Evolutionary conservation across 2,329 filamentous ascomycete genomes (phyloP).

Genomic region (Exophiala alcalophila): DNA sequence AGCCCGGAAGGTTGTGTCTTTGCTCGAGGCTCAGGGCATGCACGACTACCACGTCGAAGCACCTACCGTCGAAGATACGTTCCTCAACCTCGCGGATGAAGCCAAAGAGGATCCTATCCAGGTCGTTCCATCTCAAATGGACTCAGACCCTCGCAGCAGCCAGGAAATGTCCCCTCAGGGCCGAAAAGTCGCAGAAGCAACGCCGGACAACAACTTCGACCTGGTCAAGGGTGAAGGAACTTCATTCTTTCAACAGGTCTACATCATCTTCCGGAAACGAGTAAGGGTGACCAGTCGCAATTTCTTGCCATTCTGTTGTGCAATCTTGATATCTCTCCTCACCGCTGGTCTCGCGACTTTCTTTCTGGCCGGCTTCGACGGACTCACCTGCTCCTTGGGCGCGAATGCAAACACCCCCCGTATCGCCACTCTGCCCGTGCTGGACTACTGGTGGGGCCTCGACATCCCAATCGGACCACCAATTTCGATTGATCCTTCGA

Average conservation of each 20-base stretch:
- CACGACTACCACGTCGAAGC: constrained; percentile 79
- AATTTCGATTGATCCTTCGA: constrained; percentile 16
- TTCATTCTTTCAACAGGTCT: constrained; percentile 54
- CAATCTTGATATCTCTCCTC: constrained; percentile 71
- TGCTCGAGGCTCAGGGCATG: constrained; percentile 64
- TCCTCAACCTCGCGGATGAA: constrained; percentile 79
- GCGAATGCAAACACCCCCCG: constrained; percentile 37
- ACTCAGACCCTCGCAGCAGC: background rate
- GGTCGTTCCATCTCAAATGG: background rate
- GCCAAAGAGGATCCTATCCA: constrained; percentile 1
- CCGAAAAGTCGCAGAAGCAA: constrained; percentile 22
- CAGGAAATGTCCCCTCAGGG: constrained; percentile 12
- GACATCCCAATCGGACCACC: constrained; percentile 31
- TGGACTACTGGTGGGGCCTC: constrained; percentile 35
- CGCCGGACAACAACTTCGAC: too few species aligned
- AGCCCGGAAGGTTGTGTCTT: constrained; percentile 66
- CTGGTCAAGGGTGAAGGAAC: too few species aligned
- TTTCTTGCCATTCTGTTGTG: constrained; percentile 69
- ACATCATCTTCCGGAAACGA: constrained; percentile 74
- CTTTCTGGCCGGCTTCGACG: constrained; percentile 60
- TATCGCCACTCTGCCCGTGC: constrained; percentile 29
- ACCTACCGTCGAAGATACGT: constrained; percentile 87
- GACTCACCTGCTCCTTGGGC: constrained; percentile 51
- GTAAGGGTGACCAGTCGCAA: constrained; percentile 73
- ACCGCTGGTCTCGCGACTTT: constrained; percentile 76